Percentiles rank a stretch among this genome's conserved stretches.
phyloP scores from a whole-genome alignment of 2,329 filamentous ascomycete genomes.

The Fusarium sp. region DNA sequence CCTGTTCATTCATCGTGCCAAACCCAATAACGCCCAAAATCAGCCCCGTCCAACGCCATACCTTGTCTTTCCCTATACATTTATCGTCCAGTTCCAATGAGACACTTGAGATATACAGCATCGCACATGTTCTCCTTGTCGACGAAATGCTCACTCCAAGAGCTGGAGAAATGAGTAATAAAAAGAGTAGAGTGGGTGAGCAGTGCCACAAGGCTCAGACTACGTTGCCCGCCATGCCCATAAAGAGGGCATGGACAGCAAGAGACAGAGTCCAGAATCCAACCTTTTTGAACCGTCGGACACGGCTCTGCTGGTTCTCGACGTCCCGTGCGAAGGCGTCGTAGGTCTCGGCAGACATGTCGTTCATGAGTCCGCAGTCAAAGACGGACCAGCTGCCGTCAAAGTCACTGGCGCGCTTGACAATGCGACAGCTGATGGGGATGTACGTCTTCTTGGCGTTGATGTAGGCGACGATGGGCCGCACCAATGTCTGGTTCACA shows the following conservation, averaged over 20 bases:
- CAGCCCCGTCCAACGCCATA: slow-evolving; percentile 36
- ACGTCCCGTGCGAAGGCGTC: slow-evolving; percentile 94
- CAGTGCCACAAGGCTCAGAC: slow-evolving; percentile 56
- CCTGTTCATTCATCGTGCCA: slow-evolving; percentile 22
- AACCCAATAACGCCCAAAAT: slow-evolving; percentile 29
- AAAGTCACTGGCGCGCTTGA: slow-evolving; percentile 91
- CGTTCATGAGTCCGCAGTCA: slow-evolving; percentile 94
- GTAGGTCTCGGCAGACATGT: slow-evolving; percentile 93
- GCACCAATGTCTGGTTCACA: slow-evolving; percentile 94
- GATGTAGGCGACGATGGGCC: slow-evolving; percentile 98
- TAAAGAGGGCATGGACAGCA: slow-evolving; percentile 92
- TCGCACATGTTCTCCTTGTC: slow-evolving; percentile 23
- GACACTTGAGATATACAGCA: slow-evolving; percentile 33
- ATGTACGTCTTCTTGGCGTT: slow-evolving; percentile 97
- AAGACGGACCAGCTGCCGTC: slow-evolving; percentile 96
- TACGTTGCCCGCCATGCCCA: slow-evolving; percentile 91
- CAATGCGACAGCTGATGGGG: slow-evolving; percentile 92
- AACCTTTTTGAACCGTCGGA: slow-evolving; percentile 92
- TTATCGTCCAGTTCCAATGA: slow-evolving; percentile 14
- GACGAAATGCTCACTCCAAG: slow-evolving; percentile 10
- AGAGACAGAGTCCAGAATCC: slow-evolving; percentile 96
- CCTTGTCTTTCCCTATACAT: slow-evolving; percentile 34
- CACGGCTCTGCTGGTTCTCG: slow-evolving; percentile 87
- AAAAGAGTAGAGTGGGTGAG: slow-evolving; percentile 31
- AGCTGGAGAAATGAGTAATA: slow-evolving; percentile 8